phyloP scores from a whole-genome alignment of 208 protist genomes.

The Jaenimonas drosophilae region DNA sequence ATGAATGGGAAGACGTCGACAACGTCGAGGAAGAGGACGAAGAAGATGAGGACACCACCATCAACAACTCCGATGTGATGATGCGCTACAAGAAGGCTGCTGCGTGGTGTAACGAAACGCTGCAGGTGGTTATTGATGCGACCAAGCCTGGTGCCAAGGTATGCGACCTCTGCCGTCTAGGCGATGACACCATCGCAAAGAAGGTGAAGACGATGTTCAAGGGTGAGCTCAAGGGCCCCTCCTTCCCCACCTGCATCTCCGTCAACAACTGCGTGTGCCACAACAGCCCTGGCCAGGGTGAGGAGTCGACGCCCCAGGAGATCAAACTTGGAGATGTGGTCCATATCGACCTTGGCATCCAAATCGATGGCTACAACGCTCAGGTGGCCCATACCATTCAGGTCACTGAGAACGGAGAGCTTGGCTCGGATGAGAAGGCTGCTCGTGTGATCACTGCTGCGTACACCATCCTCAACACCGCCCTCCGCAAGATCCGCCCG shows the following conservation, averaged over 20 bases:
- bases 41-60: constrained; percentile 88
- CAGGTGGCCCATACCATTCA: constrained; percentile 95
- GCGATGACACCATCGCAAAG: constrained; percentile 77
- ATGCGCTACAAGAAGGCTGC: constrained; percentile 96
- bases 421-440: constrained; percentile 75
- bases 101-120: constrained; percentile 92
- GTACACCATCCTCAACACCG: constrained; percentile 91
- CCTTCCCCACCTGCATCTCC: constrained; percentile 98
- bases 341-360: constrained; percentile 98
- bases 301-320: constrained; percentile 70
- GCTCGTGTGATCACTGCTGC: constrained; percentile 94
- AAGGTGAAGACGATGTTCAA: constrained; percentile 91
- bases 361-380: constrained; percentile 97
- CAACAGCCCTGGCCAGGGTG: constrained; percentile 91
- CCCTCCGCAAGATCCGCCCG: constrained; percentile 82
- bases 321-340: constrained; percentile 93
- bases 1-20: constrained; percentile 52
- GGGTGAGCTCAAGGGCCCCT: constrained; percentile 95
- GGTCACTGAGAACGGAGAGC: constrained; percentile 74
- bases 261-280: constrained; percentile 98
- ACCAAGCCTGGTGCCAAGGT: constrained; percentile 85
- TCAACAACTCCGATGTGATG: constrained; percentile 93
- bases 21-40: constrained; percentile 64
- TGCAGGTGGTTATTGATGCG: constrained; percentile 81
- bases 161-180: constrained; percentile 74